These are phyloP conservation scores for Arabidopsis arenosa DNA, from an alignment of 345 rosid species.

Conservation along the genomic window DNA sequence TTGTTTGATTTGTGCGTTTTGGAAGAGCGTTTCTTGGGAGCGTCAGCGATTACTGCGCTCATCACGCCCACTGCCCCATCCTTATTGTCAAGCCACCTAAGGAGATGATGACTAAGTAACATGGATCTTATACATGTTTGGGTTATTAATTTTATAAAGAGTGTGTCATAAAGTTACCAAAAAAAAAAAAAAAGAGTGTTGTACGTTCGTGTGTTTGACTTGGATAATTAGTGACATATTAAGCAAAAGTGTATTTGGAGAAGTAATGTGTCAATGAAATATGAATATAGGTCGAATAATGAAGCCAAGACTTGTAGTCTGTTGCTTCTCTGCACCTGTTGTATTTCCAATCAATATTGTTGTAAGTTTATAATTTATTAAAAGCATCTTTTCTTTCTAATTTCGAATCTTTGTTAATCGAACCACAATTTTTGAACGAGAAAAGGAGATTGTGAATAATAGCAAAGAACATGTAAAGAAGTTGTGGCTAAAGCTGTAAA, in stretches of 20 bases:
- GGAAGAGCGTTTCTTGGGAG: conserved; percentile 80
- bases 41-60: conserved; percentile 82
- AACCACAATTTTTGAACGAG: neutral
- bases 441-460: neutral
- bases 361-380: neutral
- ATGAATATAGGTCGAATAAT: neutral
- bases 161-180: neutral
- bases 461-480: neutral
- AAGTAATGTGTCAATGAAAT: neutral
- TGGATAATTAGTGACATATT: neutral
- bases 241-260: neutral
- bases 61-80: conserved; percentile 71
- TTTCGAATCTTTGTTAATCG: neutral
- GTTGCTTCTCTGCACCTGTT: neutral
- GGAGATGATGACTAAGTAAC: conserved; percentile 33
- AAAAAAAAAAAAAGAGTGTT: neutral
- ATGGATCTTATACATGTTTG: neutral
- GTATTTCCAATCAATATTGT: conserved; percentile 4
- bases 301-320: neutral
- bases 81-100: conserved; percentile 79
- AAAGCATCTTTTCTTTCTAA: neutral
- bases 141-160: neutral
- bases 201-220: neutral
- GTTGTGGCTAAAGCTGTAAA: neutral
- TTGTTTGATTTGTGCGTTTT: conserved; percentile 16